phyloP scores from a whole-genome alignment of 1,139 yeast genomes.

The Groenewaldozyma auringiensis region DNA sequence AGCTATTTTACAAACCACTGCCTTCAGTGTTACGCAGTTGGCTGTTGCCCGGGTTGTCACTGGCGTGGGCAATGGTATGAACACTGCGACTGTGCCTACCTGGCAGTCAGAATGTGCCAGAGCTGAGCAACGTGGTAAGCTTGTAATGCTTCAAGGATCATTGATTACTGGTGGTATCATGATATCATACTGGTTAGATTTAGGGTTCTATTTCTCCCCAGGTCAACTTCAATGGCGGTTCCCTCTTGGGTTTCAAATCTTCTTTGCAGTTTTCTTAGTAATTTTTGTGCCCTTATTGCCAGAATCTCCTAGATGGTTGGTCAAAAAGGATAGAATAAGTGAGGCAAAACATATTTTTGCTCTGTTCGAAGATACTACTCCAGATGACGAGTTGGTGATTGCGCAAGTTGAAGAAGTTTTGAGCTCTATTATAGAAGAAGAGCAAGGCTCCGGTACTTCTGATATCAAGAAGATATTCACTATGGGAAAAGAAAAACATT shows the following conservation, averaged over 20 bases:
- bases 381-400: slow-evolving; percentile 21
- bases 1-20: slow-evolving; percentile 52
- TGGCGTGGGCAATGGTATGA: slow-evolving; percentile 75
- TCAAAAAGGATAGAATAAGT: slow-evolving; percentile 31
- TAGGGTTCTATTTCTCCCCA: slow-evolving; percentile 39
- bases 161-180: slow-evolving; percentile 65
- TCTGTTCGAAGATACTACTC: slow-evolving; percentile 32
- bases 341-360: slow-evolving; percentile 45
- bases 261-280: slow-evolving; percentile 18
- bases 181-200: slow-evolving; percentile 67
- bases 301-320: slow-evolving; percentile 45
- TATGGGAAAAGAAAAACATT: slow-evolving; percentile 29
- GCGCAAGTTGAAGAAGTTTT: slow-evolving; percentile 24
- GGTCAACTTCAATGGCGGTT: slow-evolving; percentile 43
- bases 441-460: slow-evolving; percentile 11
- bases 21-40: slow-evolving; percentile 52
- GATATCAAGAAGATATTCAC: slow-evolving; percentile 13
- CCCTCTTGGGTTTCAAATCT: slow-evolving; percentile 32
- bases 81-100: slow-evolving; percentile 73
- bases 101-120: slow-evolving; percentile 76
- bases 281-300: slow-evolving; percentile 28
- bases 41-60: slow-evolving; percentile 60
- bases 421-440: slow-evolving; percentile 18
- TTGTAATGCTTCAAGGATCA: slow-evolving; percentile 64
- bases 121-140: slow-evolving; percentile 63